Conservation (phyloP, 768 basidiomycete species). For the Amanita subjunquillea region DNA sequence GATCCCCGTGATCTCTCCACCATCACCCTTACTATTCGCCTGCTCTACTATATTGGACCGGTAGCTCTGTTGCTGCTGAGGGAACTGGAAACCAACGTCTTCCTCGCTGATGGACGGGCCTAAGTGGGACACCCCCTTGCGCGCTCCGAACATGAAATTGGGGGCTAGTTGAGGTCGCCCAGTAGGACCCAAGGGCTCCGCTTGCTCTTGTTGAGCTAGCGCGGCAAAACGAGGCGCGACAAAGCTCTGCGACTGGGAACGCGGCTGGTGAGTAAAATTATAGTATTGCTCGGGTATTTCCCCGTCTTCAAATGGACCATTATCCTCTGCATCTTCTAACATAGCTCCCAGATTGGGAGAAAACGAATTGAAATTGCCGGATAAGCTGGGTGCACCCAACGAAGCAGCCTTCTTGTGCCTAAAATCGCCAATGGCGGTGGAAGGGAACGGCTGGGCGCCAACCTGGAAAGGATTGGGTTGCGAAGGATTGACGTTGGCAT, state of each 20-base stretch:
- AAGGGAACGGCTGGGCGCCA: conserved; percentile 46
- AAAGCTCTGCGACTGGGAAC: conserved; percentile 76
- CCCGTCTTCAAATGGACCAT: conserved; percentile 57
- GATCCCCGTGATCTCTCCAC: conserved; percentile 74
- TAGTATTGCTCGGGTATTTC: conserved; percentile 59
- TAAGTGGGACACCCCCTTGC: conserved; percentile 44
- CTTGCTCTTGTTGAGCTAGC: conserved; percentile 62
- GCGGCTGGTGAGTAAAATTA: conserved; percentile 51
- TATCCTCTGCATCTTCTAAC: conserved; percentile 76
- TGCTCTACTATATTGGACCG: conserved; percentile 19
- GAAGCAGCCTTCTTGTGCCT: conserved; percentile 81
- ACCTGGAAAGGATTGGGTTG: conserved; percentile 64
- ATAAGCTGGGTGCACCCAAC: conserved; percentile 46
- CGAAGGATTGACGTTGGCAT: conserved; percentile 21
- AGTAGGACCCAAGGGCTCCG: conserved; percentile 54
- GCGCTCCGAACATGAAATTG: conserved; percentile 83
- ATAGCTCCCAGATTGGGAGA: conserved; percentile 76
- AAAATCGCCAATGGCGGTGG: conserved; percentile 35
- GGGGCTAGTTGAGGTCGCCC: conserved; percentile 87
- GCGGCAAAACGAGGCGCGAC: conserved; percentile 85
- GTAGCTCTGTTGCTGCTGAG: conserved; percentile 48
- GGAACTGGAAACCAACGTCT: conserved; percentile 75
- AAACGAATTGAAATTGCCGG: conserved; percentile 58
- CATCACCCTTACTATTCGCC: conserved; percentile 48
- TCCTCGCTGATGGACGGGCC: conserved; percentile 75